Evolutionary conservation across 176 grass and related monocot genomes (phyloP).

Genomic region (Aegilops umbellulata): DNA sequence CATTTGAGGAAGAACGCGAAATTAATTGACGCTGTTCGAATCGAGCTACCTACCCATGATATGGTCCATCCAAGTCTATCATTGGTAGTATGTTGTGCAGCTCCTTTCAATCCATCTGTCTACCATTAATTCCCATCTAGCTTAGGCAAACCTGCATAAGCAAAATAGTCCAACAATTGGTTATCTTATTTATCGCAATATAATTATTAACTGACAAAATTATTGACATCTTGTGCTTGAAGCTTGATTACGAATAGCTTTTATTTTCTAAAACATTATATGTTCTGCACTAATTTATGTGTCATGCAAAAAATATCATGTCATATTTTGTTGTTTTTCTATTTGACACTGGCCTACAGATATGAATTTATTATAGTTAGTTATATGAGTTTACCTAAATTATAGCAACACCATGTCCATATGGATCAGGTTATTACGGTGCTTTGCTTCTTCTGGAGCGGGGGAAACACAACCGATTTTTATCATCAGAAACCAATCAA

Average conservation of each 20-base stretch:
- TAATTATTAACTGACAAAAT: background rate
- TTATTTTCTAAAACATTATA: background rate
- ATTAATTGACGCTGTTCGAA: background rate
- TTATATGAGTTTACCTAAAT: background rate
- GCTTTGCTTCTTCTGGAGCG: background rate
- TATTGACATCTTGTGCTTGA: background rate
- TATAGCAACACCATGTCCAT: background rate
- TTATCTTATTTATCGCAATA: background rate
- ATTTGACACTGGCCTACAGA: background rate
- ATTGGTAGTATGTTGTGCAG: background rate
- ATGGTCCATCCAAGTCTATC: background rate
- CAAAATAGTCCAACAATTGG: background rate
- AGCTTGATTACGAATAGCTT: background rate
- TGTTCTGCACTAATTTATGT: background rate
- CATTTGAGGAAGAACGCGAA: slow-evolving; percentile 1
- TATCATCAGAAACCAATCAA: background rate
- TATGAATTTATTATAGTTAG: background rate
- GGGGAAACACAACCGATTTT: background rate
- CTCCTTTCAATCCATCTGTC: background rate
- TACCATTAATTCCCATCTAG: background rate
- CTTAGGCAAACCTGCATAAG: background rate
- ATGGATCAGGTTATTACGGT: background rate
- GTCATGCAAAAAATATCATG: background rate
- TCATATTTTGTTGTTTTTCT: background rate
- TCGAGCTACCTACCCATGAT: background rate